Percentiles rank a stretch among this genome's conserved stretches.
These are phyloP conservation scores for Fusarium solani-melongenae DNA, from an alignment of 2,329 filamentous ascomycete genomes.

Conservation along the genomic window DNA sequence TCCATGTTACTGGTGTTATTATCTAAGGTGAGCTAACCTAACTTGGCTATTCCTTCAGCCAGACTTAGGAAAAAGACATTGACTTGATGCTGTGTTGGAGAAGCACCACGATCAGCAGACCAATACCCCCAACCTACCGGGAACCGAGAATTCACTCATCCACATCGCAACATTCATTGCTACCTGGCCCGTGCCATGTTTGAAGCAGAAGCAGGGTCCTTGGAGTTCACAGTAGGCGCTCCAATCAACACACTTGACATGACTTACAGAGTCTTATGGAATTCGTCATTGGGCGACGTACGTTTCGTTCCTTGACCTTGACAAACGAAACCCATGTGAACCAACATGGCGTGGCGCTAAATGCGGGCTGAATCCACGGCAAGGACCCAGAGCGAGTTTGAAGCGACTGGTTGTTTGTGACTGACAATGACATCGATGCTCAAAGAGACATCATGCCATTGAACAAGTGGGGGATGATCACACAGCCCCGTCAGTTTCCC, in stretches of 20 bases:
- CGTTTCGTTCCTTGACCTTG: background rate
- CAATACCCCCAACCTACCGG: background rate
- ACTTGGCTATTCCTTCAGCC: background rate
- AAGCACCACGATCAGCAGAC: background rate
- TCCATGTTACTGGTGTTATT: background rate
- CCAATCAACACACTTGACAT: background rate
- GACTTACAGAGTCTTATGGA: background rate
- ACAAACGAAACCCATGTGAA: background rate
- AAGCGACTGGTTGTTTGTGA: background rate
- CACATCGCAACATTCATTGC: background rate
- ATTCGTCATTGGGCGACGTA: background rate
- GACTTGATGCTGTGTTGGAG: background rate
- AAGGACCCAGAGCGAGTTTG: background rate
- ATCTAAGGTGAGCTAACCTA: fast-evolving
- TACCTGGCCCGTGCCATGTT: background rate
- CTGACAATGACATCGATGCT: background rate
- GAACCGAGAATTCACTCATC: background rate
- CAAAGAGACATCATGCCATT: background rate
- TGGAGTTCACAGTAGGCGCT: background rate
- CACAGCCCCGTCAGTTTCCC: background rate
- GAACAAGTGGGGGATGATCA: background rate
- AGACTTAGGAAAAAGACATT: background rate
- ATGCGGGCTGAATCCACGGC: background rate
- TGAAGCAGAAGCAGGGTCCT: background rate
- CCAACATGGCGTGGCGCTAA: background rate